Evolutionary conservation across 1,139 yeast species (phyloP).

Genomic region (Diutina neorugosa): DNA sequence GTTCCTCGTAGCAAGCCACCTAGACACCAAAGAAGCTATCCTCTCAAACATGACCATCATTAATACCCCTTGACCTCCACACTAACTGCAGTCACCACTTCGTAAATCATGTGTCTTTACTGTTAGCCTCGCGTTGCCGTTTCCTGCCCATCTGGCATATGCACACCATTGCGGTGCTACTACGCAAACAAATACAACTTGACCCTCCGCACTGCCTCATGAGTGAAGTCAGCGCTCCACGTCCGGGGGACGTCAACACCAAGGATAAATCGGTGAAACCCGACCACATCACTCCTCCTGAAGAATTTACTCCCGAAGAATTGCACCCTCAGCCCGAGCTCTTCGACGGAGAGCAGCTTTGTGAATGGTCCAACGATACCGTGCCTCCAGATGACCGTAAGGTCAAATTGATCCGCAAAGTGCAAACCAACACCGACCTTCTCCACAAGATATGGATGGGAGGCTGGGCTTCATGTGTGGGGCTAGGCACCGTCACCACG

Average conservation of each 20-base stretch:
- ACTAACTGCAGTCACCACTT: no score
- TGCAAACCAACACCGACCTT: constrained; percentile 23
- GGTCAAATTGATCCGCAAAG: constrained; percentile 28
- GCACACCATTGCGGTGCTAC: background rate
- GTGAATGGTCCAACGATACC: constrained; percentile 12
- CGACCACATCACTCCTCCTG: background rate
- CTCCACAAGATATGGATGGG: constrained; percentile 45
- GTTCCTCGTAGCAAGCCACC: no score
- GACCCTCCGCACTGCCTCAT: background rate
- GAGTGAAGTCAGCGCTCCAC: background rate
- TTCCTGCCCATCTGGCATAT: background rate
- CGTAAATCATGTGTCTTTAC: no score
- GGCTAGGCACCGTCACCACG: constrained; percentile 37
- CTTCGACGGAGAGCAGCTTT: background rate
- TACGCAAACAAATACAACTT: background rate
- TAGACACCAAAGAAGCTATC: no score
- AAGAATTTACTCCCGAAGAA: background rate
- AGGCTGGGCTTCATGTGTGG: constrained; percentile 43
- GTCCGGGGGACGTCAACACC: background rate
- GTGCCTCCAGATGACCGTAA: constrained; percentile 16
- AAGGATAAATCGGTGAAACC: background rate
- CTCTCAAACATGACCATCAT: no score
- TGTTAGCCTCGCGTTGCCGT: no score
- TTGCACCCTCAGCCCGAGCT: background rate
- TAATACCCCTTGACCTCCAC: no score